phyloP scores from a whole-genome alignment of 2,329 filamentous ascomycete genomes.

The Phaeomoniella chlamydospora region DNA sequence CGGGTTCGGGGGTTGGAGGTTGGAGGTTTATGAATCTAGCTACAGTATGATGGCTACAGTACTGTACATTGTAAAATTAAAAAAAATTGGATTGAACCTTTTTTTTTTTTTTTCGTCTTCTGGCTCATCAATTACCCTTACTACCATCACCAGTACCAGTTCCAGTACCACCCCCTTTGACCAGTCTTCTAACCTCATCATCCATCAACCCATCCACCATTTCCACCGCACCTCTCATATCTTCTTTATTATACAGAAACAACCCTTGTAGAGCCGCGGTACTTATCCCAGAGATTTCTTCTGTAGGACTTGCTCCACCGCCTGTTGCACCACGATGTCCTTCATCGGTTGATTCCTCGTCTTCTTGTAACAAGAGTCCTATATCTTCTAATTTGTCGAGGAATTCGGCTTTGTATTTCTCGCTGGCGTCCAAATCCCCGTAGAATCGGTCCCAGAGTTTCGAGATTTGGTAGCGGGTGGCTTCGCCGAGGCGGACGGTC shows the following conservation, averaged over 20 bases:
- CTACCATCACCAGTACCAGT: too few relatives aligned
- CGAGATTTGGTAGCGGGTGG: conserved; percentile 68
- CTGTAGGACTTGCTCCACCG: background rate
- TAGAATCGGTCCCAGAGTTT: conserved; percentile 95
- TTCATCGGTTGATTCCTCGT: too few relatives aligned
- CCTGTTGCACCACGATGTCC: background rate
- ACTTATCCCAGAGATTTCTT: conserved; percentile 53
- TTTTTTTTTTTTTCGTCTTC: too few relatives aligned
- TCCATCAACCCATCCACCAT: conserved; percentile 48
- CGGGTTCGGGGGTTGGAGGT: too few relatives aligned
- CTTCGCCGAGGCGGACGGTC: conserved; percentile 79
- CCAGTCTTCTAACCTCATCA: background rate
- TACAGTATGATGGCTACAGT: too few relatives aligned
- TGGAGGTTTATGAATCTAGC: too few relatives aligned
- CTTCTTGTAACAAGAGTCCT: conserved; percentile 50
- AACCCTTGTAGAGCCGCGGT: conserved; percentile 87
- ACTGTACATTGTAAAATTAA: too few relatives aligned
- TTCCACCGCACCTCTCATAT: conserved; percentile 71
- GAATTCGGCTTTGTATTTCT: conserved; percentile 52
- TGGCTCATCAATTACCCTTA: too few relatives aligned
- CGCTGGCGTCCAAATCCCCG: conserved; percentile 57
- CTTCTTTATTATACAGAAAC: conserved; percentile 88
- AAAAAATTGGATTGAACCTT: too few relatives aligned
- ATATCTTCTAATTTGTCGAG: conserved; percentile 54
- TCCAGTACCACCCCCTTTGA: too few relatives aligned